Percentiles rank a stretch among this genome's conserved stretches.
phyloP scores from a whole-genome alignment of 352 stramenopile genomes.

The Globisporangium orthogonon region DNA sequence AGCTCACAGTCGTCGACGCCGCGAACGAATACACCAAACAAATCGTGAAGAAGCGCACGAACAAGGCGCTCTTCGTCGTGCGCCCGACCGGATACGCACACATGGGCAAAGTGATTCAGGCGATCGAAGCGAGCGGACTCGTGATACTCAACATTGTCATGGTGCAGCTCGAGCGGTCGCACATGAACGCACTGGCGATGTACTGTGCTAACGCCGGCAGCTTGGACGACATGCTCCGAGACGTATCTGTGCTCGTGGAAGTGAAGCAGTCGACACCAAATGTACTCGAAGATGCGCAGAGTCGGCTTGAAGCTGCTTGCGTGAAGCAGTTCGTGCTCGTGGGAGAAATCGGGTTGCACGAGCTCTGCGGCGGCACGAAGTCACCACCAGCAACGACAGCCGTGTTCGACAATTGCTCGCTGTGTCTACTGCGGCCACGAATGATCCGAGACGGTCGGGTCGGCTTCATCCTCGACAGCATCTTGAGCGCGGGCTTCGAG shows the following conservation, averaged over 20 bases:
- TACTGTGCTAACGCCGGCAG: neutral
- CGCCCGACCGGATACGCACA: slow-evolving; percentile 34
- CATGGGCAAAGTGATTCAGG: slow-evolving; percentile 39
- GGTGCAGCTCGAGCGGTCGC: slow-evolving; percentile 32
- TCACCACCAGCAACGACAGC: slow-evolving; percentile 31
- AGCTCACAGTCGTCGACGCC: slow-evolving; percentile 57
- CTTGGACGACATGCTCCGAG: slow-evolving; percentile 19
- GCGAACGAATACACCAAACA: slow-evolving; percentile 63
- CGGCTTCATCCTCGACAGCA: slow-evolving; percentile 75
- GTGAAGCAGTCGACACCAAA: slow-evolving; percentile 24
- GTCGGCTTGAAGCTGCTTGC: slow-evolving; percentile 14
- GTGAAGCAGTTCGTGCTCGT: slow-evolving; percentile 17
- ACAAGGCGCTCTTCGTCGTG: slow-evolving; percentile 43
- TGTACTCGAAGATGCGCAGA: slow-evolving; percentile 18
- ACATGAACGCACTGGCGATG: slow-evolving; percentile 18
- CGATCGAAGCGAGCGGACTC: slow-evolving; percentile 34
- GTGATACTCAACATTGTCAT: slow-evolving; percentile 38
- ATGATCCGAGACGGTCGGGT: slow-evolving; percentile 52
- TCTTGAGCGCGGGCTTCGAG: slow-evolving; percentile 80
- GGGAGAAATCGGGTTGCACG: slow-evolving; percentile 16
- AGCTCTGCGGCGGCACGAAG: neutral
- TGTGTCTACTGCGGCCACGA: slow-evolving; percentile 54
- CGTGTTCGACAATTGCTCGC: slow-evolving; percentile 55
- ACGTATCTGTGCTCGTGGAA: slow-evolving; percentile 51
- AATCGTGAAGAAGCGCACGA: slow-evolving; percentile 23